Percentiles rank a stretch among this genome's conserved stretches.
These are phyloP conservation scores for Multifurca ochricompacta DNA, from an alignment of 768 basidiomycete species.

Conservation along the genomic window DNA sequence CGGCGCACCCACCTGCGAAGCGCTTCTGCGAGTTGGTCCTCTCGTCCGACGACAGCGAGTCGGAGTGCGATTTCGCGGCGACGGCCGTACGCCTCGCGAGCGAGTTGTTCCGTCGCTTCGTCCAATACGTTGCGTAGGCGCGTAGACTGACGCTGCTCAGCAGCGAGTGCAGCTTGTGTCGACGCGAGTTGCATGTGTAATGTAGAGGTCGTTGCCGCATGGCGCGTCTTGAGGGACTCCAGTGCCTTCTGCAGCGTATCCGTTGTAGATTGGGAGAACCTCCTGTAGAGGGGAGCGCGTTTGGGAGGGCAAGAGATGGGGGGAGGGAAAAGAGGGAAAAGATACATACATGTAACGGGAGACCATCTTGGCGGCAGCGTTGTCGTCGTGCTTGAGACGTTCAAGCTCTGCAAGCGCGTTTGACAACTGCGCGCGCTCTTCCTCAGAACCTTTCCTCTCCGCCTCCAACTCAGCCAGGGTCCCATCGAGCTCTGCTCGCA, in stretches of 20 bases:
- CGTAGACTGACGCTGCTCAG: constrained; percentile 37
- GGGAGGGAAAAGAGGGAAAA: neutral
- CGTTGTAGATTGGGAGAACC: constrained; percentile 72
- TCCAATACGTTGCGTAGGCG: constrained; percentile 57
- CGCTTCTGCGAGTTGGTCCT: constrained; percentile 50
- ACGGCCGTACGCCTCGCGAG: constrained; percentile 65
- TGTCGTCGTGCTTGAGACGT: constrained; percentile 52
- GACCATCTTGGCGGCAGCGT: constrained; percentile 75
- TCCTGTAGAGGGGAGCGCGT: constrained; percentile 39
- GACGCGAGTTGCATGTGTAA: constrained; percentile 42
- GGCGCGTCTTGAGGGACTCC: constrained; percentile 48
- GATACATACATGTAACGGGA: constrained; percentile 70
- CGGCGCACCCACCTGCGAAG: constrained; percentile 50
- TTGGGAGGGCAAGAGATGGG: neutral
- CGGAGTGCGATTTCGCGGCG: constrained; percentile 62
- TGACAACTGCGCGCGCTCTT: constrained; percentile 40
- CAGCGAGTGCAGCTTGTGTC: constrained; percentile 37
- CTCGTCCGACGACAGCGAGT: constrained; percentile 54
- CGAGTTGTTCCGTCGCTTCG: constrained; percentile 60
- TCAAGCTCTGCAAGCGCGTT: constrained; percentile 45
- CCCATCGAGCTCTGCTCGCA: constrained; percentile 37
- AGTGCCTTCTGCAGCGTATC: constrained; percentile 57
- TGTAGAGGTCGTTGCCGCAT: constrained; percentile 52
- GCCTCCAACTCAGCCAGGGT: constrained; percentile 42
- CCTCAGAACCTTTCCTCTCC: constrained; percentile 36